phyloP scores from a whole-genome alignment of 2,329 filamentous ascomycete species.

The Pyrenophora tritici-repentis region DNA sequence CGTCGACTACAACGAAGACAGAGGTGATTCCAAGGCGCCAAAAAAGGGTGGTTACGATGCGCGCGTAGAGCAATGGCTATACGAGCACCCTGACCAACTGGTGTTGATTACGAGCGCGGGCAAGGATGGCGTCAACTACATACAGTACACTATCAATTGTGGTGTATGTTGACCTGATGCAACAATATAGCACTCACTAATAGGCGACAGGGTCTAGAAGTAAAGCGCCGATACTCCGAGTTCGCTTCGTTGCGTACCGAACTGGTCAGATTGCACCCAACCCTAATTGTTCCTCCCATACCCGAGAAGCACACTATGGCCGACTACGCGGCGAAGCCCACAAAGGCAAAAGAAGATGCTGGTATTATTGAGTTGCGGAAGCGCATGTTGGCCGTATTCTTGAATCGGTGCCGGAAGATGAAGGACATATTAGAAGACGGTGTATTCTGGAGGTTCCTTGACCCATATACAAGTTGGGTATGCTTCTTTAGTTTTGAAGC shows the following conservation, averaged over 20 bases:
- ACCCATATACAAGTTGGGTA: slow-evolving; percentile 99
- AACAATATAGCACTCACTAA: slow-evolving; percentile 18
- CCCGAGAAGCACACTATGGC: slow-evolving; percentile 99
- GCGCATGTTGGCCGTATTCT: slow-evolving; percentile 93
- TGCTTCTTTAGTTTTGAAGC: slow-evolving; percentile 23
- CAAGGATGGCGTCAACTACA: slow-evolving; percentile 91
- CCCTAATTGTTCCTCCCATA: slow-evolving; percentile 92
- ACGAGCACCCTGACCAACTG: slow-evolving; percentile 87
- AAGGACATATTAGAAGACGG: slow-evolving; percentile 89
- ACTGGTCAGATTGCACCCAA: slow-evolving; percentile 89
- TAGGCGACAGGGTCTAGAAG: slow-evolving; percentile 78
- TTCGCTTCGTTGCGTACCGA: slow-evolving; percentile 90
- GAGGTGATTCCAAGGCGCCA: slow-evolving; percentile 55
- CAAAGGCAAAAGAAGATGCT: slow-evolving; percentile 95
- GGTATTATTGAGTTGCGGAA: slow-evolving; percentile 96
- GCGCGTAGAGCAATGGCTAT: slow-evolving; percentile 94
- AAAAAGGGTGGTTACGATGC: slow-evolving; percentile 92
- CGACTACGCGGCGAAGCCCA: slow-evolving; percentile 96
- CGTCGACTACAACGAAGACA: slow-evolving; percentile 60
- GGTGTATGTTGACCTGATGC: slow-evolving; percentile 64
- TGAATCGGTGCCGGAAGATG: slow-evolving; percentile 93
- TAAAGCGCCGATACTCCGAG: slow-evolving; percentile 93
- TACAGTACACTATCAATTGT: slow-evolving; percentile 95
- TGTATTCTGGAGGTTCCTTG: slow-evolving; percentile 96
- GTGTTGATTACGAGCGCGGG: slow-evolving; percentile 94